Evolutionary conservation across 2,329 filamentous ascomycete species (phyloP), one percentile per base, ranked within the genome.

Genomic region (Phialemonium atrogriseum): DNA sequence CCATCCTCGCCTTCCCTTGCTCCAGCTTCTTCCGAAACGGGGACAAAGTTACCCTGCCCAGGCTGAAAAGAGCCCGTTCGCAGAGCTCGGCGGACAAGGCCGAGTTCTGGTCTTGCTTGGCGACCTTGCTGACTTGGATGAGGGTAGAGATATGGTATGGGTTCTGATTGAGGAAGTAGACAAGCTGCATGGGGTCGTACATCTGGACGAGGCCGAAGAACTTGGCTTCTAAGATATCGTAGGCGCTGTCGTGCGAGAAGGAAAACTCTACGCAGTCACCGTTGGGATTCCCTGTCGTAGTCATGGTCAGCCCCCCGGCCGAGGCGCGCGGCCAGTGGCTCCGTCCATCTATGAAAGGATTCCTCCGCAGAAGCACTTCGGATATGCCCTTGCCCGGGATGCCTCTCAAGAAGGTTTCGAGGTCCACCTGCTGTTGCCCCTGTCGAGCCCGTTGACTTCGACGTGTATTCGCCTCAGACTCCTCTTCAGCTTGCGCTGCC

Each of bases 111-210:
- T 95, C 86, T 43, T 94, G 84, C 52, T 91, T 89, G 10, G 87
- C 87, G 30, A 96, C 83, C 52, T 86, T 85, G 39, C 85, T 93
- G 17, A 94, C 87, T 52, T 95, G 88, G 14, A 96, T 77, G n/a
- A 96, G 71, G 3, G 85, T 88, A 2, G 86, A 91, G 43, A 96
- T 81, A 52, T 96, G 88, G 54, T 95, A 96, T 4, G 89, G 84
- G 46, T 86, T 78, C 44, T 68, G 66, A 39, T 76, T 71, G 3
- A 96, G 65, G 31, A 91, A 73, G 21, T 78, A 64, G 24, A 96
- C 77, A 60, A 98, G 73, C 33, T 79, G 70, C 56, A 93, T 80
- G 4, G 86, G 85, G 47, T 95, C 84, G 42, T 72, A 66, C 69
- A 91, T 84, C 45, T 84, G 80, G n/a, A 94, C 87, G 42, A 79